A percentile compares a stretch with the other conserved stretches of the same genome.
phyloP scores from a whole-genome alignment of 306 rosid genomes.

The Crotalaria pallida region DNA sequence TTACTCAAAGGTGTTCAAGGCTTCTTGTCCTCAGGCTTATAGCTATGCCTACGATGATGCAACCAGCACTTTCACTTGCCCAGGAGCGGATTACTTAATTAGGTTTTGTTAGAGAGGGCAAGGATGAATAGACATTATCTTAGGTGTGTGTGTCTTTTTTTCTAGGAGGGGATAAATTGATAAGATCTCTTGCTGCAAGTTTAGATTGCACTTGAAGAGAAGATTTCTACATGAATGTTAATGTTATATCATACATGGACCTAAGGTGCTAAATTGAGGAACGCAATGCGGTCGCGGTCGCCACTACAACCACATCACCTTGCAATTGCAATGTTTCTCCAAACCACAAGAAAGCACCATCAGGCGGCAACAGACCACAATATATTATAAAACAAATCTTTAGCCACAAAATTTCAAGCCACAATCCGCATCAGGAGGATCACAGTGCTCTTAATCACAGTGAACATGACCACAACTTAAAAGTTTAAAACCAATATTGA shows the following conservation, averaged over 20 bases:
- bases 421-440: too few relatives aligned
- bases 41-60: conserved; percentile 67
- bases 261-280: too few relatives aligned
- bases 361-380: too few relatives aligned
- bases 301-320: too few relatives aligned
- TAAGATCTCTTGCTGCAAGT: not conserved
- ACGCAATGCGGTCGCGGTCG: too few relatives aligned
- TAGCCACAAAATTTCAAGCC: too few relatives aligned
- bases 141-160: not conserved
- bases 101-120: conserved; percentile 41
- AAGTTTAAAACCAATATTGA: not conserved
- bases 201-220: not conserved
- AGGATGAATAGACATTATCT: not conserved
- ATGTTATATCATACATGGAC: not conserved
- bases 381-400: too few relatives aligned
- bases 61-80: conserved; percentile 58
- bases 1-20: conserved; percentile 51
- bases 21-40: conserved; percentile 53
- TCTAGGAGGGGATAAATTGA: not conserved
- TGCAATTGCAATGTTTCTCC: too few relatives aligned
- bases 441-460: too few relatives aligned
- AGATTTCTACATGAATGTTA: not conserved
- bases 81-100: conserved; percentile 42
- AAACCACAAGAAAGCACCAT: too few relatives aligned
- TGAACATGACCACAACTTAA: too few relatives aligned